phyloP scores from a whole-genome alignment of 139 green algal species.

The Edaphochlamys debaryana region DNA sequence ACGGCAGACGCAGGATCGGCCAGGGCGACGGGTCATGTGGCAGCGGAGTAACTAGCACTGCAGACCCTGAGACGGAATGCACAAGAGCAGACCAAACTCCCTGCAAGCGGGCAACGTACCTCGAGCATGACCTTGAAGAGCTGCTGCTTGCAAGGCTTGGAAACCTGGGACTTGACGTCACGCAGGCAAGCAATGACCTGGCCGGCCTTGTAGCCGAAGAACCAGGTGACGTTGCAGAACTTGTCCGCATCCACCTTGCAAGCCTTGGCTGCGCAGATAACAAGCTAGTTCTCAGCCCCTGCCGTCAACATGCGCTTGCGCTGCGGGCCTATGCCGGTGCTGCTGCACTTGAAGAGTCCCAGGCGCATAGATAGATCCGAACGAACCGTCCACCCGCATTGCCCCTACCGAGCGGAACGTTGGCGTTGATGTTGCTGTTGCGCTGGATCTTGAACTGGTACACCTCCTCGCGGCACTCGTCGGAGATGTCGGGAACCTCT shows the following conservation, averaged over 20 bases:
- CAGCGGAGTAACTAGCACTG: no score
- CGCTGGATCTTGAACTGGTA: conserved; percentile 73
- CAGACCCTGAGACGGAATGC: no score
- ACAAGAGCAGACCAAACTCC: no score
- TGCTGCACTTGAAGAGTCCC: no score
- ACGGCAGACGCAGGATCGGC: no score
- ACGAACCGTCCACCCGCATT: no score
- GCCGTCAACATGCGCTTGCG: no score
- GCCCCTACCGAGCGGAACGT: conserved; percentile 70
- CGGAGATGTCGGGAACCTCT: conserved; percentile 35
- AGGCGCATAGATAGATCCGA: no score
- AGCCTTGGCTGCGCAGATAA: conserved; percentile 65
- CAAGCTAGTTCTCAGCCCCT: no score
- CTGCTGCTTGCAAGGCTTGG: conserved; percentile 59
- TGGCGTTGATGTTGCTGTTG: conserved; percentile 82
- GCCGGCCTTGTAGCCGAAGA: conserved; percentile 54
- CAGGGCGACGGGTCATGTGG: no score
- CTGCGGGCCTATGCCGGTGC: no score
- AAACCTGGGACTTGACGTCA: conserved; percentile 59
- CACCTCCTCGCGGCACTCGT: conserved; percentile 76
- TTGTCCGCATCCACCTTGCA: conserved; percentile 75
- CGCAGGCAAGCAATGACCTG: conserved; percentile 41
- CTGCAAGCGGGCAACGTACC: conserved; percentile 38
- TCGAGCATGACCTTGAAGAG: conserved; percentile 69
- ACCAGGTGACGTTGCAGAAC: conserved; percentile 70